Percentiles rank a stretch among this genome's conserved stretches.
These are phyloP conservation scores for Blepharisma undulans DNA, from an alignment of 169 alveolate species.

Conservation along the genomic window DNA sequence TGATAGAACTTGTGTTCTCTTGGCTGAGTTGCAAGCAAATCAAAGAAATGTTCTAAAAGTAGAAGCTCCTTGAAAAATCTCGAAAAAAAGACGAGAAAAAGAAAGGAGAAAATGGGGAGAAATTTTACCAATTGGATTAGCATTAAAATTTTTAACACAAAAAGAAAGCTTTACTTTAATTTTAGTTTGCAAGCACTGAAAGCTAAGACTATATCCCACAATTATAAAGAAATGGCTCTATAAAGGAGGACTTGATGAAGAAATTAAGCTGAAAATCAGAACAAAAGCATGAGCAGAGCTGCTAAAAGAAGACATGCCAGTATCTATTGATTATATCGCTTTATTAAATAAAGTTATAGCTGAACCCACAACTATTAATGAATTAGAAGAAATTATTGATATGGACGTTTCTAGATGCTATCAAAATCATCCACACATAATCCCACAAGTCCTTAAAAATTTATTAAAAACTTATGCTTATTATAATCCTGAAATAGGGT, in stretches of 20 bases:
- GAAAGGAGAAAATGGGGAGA: constrained; percentile 34
- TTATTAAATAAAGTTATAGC: background rate
- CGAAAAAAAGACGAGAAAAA: constrained; percentile 21
- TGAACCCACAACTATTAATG: background rate
- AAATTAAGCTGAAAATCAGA: background rate
- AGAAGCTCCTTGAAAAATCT: background rate
- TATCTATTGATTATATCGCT: background rate
- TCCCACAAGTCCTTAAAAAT: constrained; percentile 35
- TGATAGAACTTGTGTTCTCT: constrained; percentile 46
- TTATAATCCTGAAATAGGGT: constrained; percentile 68
- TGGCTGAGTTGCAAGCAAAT: constrained; percentile 57
- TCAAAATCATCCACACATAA: background rate
- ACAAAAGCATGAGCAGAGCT: background rate
- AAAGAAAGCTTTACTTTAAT: background rate
- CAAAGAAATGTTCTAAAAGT: constrained; percentile 28
- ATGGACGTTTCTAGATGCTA: constrained; percentile 23
- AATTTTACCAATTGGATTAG: constrained; percentile 40
- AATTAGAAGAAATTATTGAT: constrained; percentile 37
- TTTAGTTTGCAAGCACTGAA: background rate
- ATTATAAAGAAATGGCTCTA: background rate
- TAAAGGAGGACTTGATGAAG: background rate
- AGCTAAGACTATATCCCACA: background rate
- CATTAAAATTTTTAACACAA: constrained; percentile 30
- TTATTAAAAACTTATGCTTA: constrained; percentile 65
- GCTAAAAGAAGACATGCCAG: background rate